phyloP scores from a whole-genome alignment of 2,329 filamentous ascomycete genomes.

The Cercospora sp. region DNA sequence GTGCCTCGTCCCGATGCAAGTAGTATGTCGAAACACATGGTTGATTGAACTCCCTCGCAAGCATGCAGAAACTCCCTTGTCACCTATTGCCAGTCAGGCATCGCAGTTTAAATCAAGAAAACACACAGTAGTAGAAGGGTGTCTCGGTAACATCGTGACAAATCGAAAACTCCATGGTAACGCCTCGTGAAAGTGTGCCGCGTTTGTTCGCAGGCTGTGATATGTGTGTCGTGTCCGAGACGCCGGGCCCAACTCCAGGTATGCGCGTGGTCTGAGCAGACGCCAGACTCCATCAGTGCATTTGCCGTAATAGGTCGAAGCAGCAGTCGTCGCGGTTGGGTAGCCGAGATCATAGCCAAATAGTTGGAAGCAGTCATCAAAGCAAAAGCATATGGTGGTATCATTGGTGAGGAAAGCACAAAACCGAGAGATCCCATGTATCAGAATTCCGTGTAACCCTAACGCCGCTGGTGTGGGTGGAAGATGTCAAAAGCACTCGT shows the following conservation, averaged over 20 bases:
- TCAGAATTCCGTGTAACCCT: constrained; percentile 10
- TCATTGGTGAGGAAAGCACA: constrained; percentile 23
- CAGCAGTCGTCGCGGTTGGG: constrained; percentile 11
- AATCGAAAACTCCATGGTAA: constrained; percentile 7
- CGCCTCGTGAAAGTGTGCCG: constrained; percentile 6
- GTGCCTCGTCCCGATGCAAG: not conserved
- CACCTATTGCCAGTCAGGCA: not conserved
- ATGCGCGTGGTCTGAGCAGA: not conserved
- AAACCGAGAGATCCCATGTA: constrained; percentile 6
- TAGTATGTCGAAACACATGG: not conserved
- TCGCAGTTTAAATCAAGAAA: constrained; percentile 1
- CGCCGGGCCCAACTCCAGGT: not conserved
- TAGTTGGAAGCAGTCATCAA: constrained; percentile 12
- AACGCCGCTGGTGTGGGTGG: constrained; percentile 23
- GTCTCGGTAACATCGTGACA: constrained; percentile 22
- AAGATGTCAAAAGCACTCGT: constrained; percentile 21
- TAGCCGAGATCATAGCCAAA: constrained; percentile 18
- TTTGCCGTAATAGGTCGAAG: constrained; percentile 4
- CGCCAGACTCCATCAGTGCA: constrained; percentile 8
- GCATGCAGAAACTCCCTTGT: not conserved
- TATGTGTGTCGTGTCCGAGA: not conserved
- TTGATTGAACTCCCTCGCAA: not conserved
- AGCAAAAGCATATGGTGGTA: constrained; percentile 30
- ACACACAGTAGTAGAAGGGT: not conserved
- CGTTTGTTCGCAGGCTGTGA: not conserved